phyloP scores from a whole-genome alignment of 106 monocot genomes.

The Xerophyta viscosa region DNA sequence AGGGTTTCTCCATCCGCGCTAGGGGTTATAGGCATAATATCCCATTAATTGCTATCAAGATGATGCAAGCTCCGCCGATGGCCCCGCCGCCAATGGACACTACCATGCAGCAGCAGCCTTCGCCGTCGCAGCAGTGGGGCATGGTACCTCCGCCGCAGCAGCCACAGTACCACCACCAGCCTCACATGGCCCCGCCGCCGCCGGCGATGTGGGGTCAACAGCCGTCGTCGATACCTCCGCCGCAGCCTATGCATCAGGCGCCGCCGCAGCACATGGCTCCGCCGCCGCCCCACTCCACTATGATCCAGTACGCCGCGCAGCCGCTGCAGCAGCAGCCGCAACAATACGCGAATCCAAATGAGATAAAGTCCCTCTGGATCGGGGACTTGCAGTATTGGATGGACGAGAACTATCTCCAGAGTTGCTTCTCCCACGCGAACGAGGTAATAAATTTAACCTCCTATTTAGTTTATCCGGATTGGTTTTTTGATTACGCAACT shows the following conservation, averaged over 20 bases:
- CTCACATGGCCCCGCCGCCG: neutral
- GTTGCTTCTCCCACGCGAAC: constrained; percentile 39
- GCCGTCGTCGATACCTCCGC: neutral
- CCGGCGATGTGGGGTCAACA: neutral
- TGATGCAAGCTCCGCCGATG: constrained; percentile 6
- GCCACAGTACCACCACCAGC: constrained; percentile 1
- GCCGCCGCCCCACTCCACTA: no score
- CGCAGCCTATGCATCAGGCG: neutral
- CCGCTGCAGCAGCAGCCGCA: neutral
- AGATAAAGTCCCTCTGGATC: constrained; percentile 67
- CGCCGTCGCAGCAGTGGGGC: constrained; percentile 14
- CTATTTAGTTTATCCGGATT: no score
- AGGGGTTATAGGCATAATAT: neutral
- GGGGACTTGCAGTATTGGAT: constrained; percentile 88
- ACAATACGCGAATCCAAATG: constrained; percentile 11
- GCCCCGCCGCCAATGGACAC: no score
- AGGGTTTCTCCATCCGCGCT: no score
- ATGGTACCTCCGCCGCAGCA: constrained; percentile 11
- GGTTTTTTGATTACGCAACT: no score
- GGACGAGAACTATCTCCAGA: constrained; percentile 59
- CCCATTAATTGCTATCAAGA: neutral
- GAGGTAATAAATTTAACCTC: no score
- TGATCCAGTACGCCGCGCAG: no score
- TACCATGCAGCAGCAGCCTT: constrained; percentile 5
- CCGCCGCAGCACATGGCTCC: neutral